Evolutionary conservation across 495 filamentous ascomycete genomes (phyloP).

Genomic region (Aspergillus ellipticus): DNA sequence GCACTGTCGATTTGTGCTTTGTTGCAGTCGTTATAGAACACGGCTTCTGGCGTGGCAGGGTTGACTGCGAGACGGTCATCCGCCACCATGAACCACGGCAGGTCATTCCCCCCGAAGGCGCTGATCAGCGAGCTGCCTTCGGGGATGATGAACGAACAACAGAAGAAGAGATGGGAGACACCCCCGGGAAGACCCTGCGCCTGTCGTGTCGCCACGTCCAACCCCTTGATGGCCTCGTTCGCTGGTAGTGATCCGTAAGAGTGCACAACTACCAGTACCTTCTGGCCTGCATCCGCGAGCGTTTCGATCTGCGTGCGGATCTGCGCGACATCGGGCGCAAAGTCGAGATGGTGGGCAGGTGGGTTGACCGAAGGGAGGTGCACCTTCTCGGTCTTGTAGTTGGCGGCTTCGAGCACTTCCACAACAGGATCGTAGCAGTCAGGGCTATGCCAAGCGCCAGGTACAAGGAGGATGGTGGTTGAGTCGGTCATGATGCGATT

Average conservation of each 20-base stretch:
- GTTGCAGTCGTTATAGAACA: not conserved
- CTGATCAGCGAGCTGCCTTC: conserved; percentile 18
- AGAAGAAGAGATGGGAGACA: conserved; percentile 36
- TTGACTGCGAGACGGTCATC: conserved; percentile 6
- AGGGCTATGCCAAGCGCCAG: not conserved
- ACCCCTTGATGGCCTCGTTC: conserved; percentile 37
- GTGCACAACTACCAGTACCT: conserved; percentile 43
- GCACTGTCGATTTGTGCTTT: not conserved
- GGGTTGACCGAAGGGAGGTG: not conserved
- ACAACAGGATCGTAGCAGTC: not conserved
- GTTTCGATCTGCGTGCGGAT: not conserved
- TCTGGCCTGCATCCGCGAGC: conserved; percentile 18
- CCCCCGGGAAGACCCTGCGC: conserved; percentile 31
- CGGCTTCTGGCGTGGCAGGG: not conserved
- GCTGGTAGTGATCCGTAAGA: conserved; percentile 33
- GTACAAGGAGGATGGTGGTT: not conserved
- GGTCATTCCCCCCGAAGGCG: conserved; percentile 15
- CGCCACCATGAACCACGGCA: conserved; percentile 15
- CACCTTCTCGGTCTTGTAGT: not conserved
- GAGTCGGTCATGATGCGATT: not conserved
- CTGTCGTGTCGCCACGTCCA: conserved; percentile 29
- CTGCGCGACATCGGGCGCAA: not conserved
- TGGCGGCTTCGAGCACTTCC: not conserved
- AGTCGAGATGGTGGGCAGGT: not conserved
- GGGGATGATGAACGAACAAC: conserved; percentile 28